These are phyloP conservation scores for Podospora sp. DNA, from an alignment of 495 filamentous ascomycete genomes.

Conservation along the genomic window DNA sequence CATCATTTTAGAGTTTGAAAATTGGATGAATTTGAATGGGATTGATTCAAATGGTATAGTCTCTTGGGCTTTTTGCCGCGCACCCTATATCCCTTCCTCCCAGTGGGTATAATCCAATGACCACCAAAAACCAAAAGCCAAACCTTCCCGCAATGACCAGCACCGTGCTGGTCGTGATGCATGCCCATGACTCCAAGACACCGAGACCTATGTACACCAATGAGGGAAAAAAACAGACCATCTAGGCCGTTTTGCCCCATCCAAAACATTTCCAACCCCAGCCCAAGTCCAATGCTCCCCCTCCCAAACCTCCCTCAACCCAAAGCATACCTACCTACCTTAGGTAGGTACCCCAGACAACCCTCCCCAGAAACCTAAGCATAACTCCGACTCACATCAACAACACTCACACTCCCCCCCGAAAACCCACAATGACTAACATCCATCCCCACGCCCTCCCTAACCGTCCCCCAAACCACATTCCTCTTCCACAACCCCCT, in stretches of 20 bases:
- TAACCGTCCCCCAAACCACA: constrained; percentile 47
- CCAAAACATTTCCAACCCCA: not conserved
- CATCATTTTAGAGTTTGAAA: no score
- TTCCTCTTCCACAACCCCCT: constrained; percentile 30
- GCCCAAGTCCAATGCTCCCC: not conserved
- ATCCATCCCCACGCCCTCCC: constrained; percentile 34
- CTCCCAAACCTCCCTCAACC: no score
- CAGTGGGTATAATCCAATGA: constrained; percentile 14
- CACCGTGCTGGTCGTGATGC: not conserved
- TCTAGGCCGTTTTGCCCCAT: not conserved
- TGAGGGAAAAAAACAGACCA: not conserved
- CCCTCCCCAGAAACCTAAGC: constrained; percentile 28
- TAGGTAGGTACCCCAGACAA: no score
- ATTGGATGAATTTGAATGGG: not conserved
- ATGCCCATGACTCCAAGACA: not conserved
- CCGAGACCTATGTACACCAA: not conserved
- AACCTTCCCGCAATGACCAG: not conserved
- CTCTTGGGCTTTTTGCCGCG: not conserved
- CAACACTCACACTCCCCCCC: constrained; percentile 25
- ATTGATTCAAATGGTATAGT: not conserved
- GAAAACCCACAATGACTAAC: constrained; percentile 46
- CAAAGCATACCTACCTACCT: no score
- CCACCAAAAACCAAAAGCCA: constrained; percentile 5
- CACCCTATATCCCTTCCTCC: not conserved
- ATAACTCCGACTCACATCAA: constrained; percentile 44